phyloP scores from a whole-genome alignment of 2,329 filamentous ascomycete species.

The Claviceps sp. region DNA sequence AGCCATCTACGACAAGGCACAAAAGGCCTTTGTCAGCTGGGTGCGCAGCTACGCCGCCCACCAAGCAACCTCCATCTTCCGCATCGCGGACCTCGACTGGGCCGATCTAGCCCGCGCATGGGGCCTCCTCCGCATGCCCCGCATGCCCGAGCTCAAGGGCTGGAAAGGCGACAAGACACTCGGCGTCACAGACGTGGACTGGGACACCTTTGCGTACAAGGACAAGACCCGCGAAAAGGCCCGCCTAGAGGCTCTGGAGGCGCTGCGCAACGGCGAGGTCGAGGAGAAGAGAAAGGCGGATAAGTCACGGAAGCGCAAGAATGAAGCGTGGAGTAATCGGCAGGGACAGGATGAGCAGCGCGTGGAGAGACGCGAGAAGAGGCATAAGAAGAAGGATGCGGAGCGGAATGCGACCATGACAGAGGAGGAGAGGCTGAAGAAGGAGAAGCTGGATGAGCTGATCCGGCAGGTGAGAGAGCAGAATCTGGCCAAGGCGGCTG shows the following conservation, averaged over 20 bases:
- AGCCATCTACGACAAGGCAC: constrained; percentile 69
- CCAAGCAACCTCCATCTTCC: constrained; percentile 82
- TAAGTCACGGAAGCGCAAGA: constrained; percentile 42
- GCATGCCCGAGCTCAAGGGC: constrained; percentile 78
- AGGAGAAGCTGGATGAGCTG: constrained; percentile 49
- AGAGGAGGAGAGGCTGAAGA: constrained; percentile 52
- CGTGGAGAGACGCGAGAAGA: constrained; percentile 49
- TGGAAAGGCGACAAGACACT: constrained; percentile 57
- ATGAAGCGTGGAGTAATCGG: constrained; percentile 62
- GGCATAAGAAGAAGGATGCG: constrained; percentile 48
- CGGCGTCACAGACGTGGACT: constrained; percentile 49
- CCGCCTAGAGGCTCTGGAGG: constrained; percentile 42
- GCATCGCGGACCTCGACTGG: constrained; percentile 73
- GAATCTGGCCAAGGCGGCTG: constrained; percentile 31
- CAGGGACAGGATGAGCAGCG: constrained; percentile 51
- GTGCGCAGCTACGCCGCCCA: constrained; percentile 85
- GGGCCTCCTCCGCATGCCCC: constrained; percentile 75
- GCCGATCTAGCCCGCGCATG: constrained; percentile 65
- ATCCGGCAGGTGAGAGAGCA: constrained; percentile 48
- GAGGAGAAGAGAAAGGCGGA: constrained; percentile 26
- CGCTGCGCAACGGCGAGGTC: constrained; percentile 25
- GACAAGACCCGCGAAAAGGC: constrained; percentile 58
- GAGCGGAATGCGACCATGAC: constrained; percentile 52
- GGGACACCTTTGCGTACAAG: constrained; percentile 55
- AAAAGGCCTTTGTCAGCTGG: constrained; percentile 88